phyloP scores from a whole-genome alignment of 2,329 filamentous ascomycete species.

The Ceratocystis albifundus region DNA sequence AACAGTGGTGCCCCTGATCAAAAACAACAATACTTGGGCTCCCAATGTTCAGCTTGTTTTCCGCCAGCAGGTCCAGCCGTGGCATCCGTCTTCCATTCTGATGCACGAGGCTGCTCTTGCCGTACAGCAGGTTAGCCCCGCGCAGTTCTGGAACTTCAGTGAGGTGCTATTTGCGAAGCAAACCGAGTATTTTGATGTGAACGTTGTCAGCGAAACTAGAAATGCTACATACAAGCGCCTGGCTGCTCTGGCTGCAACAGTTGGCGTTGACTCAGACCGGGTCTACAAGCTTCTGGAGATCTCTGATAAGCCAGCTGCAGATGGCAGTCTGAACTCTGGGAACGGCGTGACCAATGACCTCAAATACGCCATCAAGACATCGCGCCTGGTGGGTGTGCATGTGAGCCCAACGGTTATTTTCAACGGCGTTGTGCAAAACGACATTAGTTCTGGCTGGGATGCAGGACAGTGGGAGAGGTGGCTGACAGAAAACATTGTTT shows the following conservation, averaged over 20 bases:
- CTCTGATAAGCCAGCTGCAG: conserved; percentile 51
- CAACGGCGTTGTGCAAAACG: conserved; percentile 69
- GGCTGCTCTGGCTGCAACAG: conserved; percentile 56
- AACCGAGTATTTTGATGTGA: conserved; percentile 70
- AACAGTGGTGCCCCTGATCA: conserved; percentile 53
- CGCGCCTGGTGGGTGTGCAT: conserved; percentile 70
- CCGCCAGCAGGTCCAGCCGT: conserved; percentile 85
- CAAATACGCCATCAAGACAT: conserved; percentile 71
- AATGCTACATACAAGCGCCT: conserved; percentile 76
- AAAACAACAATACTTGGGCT: conserved; percentile 44
- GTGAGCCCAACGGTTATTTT: conserved; percentile 85
- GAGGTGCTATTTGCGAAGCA: conserved; percentile 55
- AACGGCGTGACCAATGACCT: conserved; percentile 77
- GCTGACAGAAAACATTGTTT: conserved; percentile 40
- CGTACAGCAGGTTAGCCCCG: conserved; percentile 57
- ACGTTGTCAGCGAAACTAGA: conserved; percentile 68
- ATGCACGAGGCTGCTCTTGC: conserved; percentile 75
- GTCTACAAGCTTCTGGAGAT: conserved; percentile 61
- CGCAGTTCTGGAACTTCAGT: conserved; percentile 72
- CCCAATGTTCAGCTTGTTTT: conserved; percentile 62
- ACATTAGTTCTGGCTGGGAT: conserved; percentile 68
- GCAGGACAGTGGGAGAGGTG: conserved; percentile 76
- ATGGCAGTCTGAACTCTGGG: conserved; percentile 62
- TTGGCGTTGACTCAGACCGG: conserved; percentile 58
- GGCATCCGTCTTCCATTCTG: conserved; percentile 79